These are phyloP conservation scores for Viola odorata DNA, from an alignment of 345 rosid genomes.

Conservation along the genomic window DNA sequence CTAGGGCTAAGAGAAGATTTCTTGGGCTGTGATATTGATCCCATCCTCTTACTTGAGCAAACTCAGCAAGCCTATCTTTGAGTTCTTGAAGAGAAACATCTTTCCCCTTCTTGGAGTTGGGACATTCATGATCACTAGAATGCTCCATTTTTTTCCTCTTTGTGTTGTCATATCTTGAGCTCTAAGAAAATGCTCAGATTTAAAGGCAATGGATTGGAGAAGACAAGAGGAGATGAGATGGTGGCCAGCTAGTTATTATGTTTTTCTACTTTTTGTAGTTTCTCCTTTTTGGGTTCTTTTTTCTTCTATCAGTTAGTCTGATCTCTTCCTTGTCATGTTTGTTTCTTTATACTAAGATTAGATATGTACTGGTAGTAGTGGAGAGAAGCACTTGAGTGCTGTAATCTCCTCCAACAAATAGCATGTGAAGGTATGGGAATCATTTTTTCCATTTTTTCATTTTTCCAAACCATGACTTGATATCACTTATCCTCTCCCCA, in stretches of 20 bases:
- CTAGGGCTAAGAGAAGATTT: slow-evolving; percentile 43
- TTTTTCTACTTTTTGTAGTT: not conserved
- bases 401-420: slow-evolving; percentile 15
- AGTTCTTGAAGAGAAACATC: slow-evolving; percentile 24
- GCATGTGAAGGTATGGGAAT: slow-evolving; percentile 17
- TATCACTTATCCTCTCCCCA: too few species aligned
- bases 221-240: too few species aligned
- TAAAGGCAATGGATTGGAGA: slow-evolving; percentile 7
- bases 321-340: not conserved
- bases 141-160: slow-evolving; percentile 17
- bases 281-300: too few species aligned
- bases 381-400: slow-evolving; percentile 21
- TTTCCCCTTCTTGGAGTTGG: not conserved
- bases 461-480: slow-evolving; percentile 22
- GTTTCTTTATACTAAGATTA: too few species aligned
- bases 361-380: too few species aligned
- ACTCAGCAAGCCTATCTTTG: slow-evolving; percentile 26
- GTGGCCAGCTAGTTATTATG: not conserved
- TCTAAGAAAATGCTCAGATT: slow-evolving; percentile 13
- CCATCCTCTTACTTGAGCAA: slow-evolving; percentile 37
- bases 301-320: not conserved
- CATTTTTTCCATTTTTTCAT: too few species aligned
- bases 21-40: slow-evolving; percentile 36
- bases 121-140: slow-evolving; percentile 9
- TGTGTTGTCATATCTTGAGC: not conserved